These are phyloP conservation scores for Aspergillus caelatus DNA, from an alignment of 2,329 filamentous ascomycete genomes.

Conservation along the genomic window DNA sequence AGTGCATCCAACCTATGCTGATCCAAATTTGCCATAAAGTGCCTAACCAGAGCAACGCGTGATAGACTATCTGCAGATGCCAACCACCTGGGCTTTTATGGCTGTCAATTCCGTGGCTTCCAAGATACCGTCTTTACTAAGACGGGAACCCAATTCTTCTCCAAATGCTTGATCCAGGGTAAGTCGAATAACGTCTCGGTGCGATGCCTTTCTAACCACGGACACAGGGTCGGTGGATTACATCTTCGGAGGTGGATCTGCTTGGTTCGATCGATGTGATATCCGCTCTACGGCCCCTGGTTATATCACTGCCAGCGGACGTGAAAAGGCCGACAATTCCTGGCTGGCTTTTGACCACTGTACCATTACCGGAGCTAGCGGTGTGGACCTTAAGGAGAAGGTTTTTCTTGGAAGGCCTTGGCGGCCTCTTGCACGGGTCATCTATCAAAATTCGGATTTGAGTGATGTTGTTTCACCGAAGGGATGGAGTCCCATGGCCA, in stretches of 20 bases:
- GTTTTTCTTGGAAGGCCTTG: constrained; percentile 40
- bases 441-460: constrained; percentile 35
- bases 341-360: constrained; percentile 39
- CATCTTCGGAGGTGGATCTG: constrained; percentile 38
- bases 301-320: constrained; percentile 36
- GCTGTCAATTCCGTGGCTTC: constrained; percentile 37
- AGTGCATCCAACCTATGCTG: background rate
- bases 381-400: constrained; percentile 21
- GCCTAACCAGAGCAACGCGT: background rate
- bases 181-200: background rate
- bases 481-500: constrained; percentile 38
- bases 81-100: constrained; percentile 38
- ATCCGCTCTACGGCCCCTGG: constrained; percentile 35
- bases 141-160: constrained; percentile 36
- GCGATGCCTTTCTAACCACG: background rate
- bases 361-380: constrained; percentile 25
- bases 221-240: constrained; percentile 36
- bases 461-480: constrained; percentile 32
- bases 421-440: constrained; percentile 35
- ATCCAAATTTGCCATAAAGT: background rate
- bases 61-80: constrained; percentile 31
- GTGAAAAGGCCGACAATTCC: constrained; percentile 26
- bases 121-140: constrained; percentile 42
- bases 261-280: constrained; percentile 35
- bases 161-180: constrained; percentile 36